phyloP scores from a whole-genome alignment of 2,329 filamentous ascomycete genomes.

The Penicillium sp. region DNA sequence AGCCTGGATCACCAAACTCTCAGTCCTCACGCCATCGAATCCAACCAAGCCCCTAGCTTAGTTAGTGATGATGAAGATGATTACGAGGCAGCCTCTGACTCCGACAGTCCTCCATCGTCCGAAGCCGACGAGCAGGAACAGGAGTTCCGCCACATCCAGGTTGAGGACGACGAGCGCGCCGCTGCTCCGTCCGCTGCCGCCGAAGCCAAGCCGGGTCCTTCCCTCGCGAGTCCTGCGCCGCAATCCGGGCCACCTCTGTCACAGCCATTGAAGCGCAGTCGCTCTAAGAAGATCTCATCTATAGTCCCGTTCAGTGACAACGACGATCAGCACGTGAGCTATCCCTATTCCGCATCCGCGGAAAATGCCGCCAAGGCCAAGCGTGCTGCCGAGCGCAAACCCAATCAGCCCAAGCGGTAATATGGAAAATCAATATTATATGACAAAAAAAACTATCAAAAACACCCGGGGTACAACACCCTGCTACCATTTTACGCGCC shows the following conservation, averaged over 20 bases:
- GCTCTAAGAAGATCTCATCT: constrained; percentile 33
- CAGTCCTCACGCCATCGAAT: constrained; percentile 67
- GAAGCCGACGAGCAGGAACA: constrained; percentile 56
- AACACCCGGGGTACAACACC: neutral
- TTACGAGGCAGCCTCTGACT: constrained; percentile 68
- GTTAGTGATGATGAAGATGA: constrained; percentile 75
- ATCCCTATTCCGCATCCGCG: constrained; percentile 37
- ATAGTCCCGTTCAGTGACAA: constrained; percentile 29
- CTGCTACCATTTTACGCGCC: neutral
- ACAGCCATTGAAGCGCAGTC: constrained; percentile 33
- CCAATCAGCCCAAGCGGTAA: constrained; percentile 16
- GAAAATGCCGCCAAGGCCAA: constrained; percentile 32
- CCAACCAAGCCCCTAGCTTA: constrained; percentile 75
- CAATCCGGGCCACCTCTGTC: constrained; percentile 30
- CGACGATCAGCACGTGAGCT: constrained; percentile 40
- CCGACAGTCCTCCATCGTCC: constrained; percentile 53
- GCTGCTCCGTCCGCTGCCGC: constrained; percentile 34
- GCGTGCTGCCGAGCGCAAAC: constrained; percentile 29
- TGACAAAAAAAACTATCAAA: neutral
- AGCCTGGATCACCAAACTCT: constrained; percentile 52
- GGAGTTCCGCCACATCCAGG: constrained; percentile 46
- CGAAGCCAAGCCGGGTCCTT: constrained; percentile 37
- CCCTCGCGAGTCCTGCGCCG: constrained; percentile 30
- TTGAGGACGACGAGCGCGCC: constrained; percentile 47
- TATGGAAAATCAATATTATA: neutral